phyloP scores from a whole-genome alignment of 495 filamentous ascomycete species.

The Xanthoparmelia taractica region DNA sequence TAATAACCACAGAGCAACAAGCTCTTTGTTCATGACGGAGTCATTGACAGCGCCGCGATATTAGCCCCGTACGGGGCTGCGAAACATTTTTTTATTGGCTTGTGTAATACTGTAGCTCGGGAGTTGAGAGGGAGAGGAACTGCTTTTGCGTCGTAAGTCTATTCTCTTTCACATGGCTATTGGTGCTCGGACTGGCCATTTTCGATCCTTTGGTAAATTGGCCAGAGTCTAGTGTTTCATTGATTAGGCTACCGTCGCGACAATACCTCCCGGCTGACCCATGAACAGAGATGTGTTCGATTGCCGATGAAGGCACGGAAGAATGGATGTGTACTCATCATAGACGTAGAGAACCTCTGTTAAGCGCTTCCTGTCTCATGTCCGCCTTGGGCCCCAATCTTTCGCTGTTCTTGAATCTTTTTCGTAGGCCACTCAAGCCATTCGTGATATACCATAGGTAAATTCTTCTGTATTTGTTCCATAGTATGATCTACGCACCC shows the following conservation, averaged over 20 bases:
- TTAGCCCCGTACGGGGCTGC: background rate
- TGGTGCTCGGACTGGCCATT: background rate
- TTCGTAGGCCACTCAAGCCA: slow-evolving; percentile 32
- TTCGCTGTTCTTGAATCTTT: slow-evolving; percentile 6
- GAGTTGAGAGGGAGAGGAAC: background rate
- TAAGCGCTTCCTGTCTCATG: background rate
- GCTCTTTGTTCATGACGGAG: background rate
- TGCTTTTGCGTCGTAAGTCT: slow-evolving; percentile 1
- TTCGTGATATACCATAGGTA: slow-evolving; percentile 24
- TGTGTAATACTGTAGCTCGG: background rate
- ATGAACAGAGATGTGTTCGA: background rate
- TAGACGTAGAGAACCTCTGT: background rate
- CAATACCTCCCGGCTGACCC: background rate
- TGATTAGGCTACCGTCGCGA: background rate
- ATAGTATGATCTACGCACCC: slow-evolving; percentile 35
- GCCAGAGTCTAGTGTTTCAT: background rate
- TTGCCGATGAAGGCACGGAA: background rate
- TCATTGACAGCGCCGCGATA: background rate
- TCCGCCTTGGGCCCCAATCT: background rate
- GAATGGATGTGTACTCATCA: background rate
- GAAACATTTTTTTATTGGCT: background rate
- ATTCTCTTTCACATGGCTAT: background rate
- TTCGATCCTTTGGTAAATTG: background rate
- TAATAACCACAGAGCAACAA: background rate
- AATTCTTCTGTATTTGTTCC: slow-evolving; percentile 21